Evolutionary conservation across 371 early-diverging fungal species (phyloP), one percentile per base, ranked within the genome.

Genomic region (Mortierella sp.): DNA sequence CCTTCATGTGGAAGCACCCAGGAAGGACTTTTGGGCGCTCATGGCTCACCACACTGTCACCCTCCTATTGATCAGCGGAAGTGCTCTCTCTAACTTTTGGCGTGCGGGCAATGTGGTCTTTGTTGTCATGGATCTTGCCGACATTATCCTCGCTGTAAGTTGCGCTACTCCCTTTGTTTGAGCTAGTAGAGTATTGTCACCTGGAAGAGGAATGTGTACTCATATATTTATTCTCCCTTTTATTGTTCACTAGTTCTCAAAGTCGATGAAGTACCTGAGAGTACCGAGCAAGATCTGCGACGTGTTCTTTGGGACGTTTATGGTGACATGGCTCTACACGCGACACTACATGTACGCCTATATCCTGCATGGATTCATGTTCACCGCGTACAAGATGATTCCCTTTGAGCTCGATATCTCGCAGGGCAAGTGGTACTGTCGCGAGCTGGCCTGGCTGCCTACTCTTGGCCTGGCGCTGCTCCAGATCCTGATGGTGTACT

Each of bases 101-200:
- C 90, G 93, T n/a, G 90, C 95, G 21, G 96, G 96, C 24, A 95
- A 93, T 73, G 94, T 93, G n/a, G 91, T 95, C 24, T 92, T 95
- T 88, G 91, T 93, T 6, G 90, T 91, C 79, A 93, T 96, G 95
- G 96, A 96, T 87, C 80, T 93, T 10, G 92, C 96, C 6, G 96
- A 96, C 81, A 92, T 94, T 40, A 87, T 95, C 57, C 88, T 96
- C 37, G 92, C 94, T 40, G 90, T 94, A 94, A 95, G 92, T 91
- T 16, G 19, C 24, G 11, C 37, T 6, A 44, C 24, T 28, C 31
- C 51, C n/a, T 5, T 3, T 59, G 21, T 50, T 71, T 21, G 31
- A 57, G 53, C 59, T 64, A 9, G 48, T 5, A 1, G 48, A 46
- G 13, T 46, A 8, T 31, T 59, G 59, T 59, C 59, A 59, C 34